phyloP scores from a whole-genome alignment of 2,329 filamentous ascomycete genomes.

The Xylaria sp. region DNA sequence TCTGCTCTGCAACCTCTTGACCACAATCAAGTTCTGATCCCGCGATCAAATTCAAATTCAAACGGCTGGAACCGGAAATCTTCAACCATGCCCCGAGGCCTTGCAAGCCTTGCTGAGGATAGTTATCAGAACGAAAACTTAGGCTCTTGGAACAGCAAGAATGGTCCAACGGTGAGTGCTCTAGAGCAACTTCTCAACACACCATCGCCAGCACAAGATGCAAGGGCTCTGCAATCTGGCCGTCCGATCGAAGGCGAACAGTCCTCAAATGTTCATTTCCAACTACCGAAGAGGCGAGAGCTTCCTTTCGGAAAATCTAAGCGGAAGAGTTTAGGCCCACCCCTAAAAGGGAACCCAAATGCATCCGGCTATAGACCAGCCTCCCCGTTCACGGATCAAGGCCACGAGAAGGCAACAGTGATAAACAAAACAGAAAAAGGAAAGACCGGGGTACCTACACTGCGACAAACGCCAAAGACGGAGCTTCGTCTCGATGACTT shows the following conservation, averaged over 20 bases:
- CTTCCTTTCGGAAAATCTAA: constrained; percentile 47
- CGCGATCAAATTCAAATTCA: constrained; percentile 8
- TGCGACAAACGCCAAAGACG: constrained; percentile 63
- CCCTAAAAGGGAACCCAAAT: constrained; percentile 11
- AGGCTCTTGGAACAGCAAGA: not conserved
- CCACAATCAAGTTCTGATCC: constrained; percentile 8
- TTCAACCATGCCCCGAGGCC: constrained; percentile 18
- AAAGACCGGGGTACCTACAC: constrained; percentile 41
- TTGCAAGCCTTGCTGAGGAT: constrained; percentile 37
- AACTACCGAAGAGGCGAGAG: constrained; percentile 47
- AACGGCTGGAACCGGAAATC: not conserved
- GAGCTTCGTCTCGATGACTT: constrained; percentile 74
- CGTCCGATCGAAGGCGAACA: constrained; percentile 1
- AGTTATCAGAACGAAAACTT: constrained; percentile 21
- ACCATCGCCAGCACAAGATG: constrained; percentile 24
- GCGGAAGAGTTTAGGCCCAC: constrained; percentile 17
- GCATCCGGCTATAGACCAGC: constrained; percentile 9
- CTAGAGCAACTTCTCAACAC: constrained; percentile 35
- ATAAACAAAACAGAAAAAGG: constrained; percentile 21
- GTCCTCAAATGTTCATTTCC: constrained; percentile 33
- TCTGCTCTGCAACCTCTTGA: not conserved
- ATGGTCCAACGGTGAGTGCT: constrained; percentile 12
- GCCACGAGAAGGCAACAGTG: constrained; percentile 27
- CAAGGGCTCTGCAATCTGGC: not conserved
- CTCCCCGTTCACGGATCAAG: constrained; percentile 9